Conservation (phyloP, 83 land plant species). For the Diphasiastrum complanatum region DNA sequence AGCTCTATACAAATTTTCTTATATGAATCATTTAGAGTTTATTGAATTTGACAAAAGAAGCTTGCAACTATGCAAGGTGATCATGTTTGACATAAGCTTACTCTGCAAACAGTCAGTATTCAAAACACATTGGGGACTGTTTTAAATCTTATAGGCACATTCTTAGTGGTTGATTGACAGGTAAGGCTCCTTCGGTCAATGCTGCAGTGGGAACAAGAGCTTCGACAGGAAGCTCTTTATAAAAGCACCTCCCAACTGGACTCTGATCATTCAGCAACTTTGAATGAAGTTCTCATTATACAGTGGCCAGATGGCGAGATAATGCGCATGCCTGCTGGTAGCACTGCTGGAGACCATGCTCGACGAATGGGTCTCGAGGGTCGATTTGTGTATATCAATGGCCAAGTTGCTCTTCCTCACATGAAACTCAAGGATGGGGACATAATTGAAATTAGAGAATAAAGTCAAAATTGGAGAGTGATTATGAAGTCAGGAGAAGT, state of each 20-base stretch:
- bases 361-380: conserved; percentile 70
- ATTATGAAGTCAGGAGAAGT: too few species aligned
- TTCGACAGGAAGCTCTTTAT: conserved; percentile 46
- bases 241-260: conserved; percentile 14
- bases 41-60: neutral
- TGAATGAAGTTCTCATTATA: conserved; percentile 73
- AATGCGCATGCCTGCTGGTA: conserved; percentile 79
- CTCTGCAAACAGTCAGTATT: too few species aligned
- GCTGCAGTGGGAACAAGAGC: conserved; percentile 92
- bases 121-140: too few species aligned
- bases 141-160: too few species aligned
- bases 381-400: conserved; percentile 63
- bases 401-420: conserved; percentile 59
- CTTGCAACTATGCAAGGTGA: too few species aligned
- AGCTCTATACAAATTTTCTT: neutral
- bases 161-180: conserved; percentile 40
- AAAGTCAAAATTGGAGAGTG: too few species aligned
- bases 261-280: conserved; percentile 30
- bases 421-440: conserved; percentile 84
- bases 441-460: conserved; percentile 72
- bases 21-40: neutral
- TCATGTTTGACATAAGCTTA: too few species aligned
- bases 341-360: conserved; percentile 94
- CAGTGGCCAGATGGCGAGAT: conserved; percentile 92
- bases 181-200: conserved; percentile 77